Base-by-base conservation (phyloP, 2,329 filamentous ascomycete genomes). In the Apiospora marii region DNA sequence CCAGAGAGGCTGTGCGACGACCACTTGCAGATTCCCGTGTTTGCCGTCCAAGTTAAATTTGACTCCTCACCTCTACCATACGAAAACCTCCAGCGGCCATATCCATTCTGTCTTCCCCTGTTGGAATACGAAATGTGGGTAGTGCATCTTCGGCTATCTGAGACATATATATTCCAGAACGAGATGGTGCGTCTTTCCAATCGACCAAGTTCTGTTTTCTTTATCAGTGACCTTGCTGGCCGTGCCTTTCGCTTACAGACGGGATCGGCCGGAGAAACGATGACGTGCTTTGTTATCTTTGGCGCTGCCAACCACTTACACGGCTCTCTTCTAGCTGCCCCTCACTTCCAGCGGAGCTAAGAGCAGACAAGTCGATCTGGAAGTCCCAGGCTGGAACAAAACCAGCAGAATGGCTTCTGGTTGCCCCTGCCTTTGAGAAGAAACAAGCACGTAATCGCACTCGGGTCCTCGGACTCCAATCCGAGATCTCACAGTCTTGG, bases 121-220 rank as follows among this genome's bases (percentile, higher is more conserved):
- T 8, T 10, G 1, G 10, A 10, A 41, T 10, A 10, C 10, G 37
- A 41, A 41, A 41, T 41, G 10, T 7, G 37, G 10, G 5, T 34
- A 34, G 30, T 34, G 53, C 53, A 61, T 61, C 30, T 61, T 61
- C 53, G 53, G 30, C 53, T 61, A 61, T 61, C 53, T 61, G 16
- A n/a, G 7, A 22, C 1, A 19, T 37, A 8, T 37, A 10, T 61
- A 34, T 37, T 24, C 13, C 24, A 19, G 14, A 37, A 16, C 13
- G 27, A 58, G 30, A 22, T 6, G 1, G 22, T 49, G n/a, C 46
- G 22, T 49, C 19, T n/a, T n/a, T n/a, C 22, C 46, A 49, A 49
- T n/a, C 46, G 8, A 12, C 8, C 46, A 22, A 49, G 22, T n/a
- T 8, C 27, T 30, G 7, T 49, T 49, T 14, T 44, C n/a, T n/a